Evolutionary conservation across 495 filamentous ascomycete genomes (phyloP), one percentile per base, ranked within the genome.

Genomic region (Penicillium cosmopolitanum): DNA sequence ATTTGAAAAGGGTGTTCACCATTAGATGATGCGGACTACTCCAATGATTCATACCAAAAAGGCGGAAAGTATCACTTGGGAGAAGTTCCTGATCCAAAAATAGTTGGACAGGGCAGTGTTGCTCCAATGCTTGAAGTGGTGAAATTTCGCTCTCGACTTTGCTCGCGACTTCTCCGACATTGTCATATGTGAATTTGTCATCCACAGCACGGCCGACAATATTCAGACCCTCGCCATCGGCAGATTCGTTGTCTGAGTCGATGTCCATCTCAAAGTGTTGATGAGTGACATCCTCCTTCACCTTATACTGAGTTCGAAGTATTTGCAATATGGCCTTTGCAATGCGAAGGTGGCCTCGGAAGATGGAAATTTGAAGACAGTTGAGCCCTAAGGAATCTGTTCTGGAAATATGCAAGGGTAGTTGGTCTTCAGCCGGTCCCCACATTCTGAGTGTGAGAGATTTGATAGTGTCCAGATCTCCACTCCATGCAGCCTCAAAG

Each of bases 401-500:
- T 2, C 85, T 77, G 0, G 88, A 82, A 44, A 94, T 83, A 62
- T 85, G 77, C 6, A 91, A 75, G 0, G 89, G 87, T 1, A 71
- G 59, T 40, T 84, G 71, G 31, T 80, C 68, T 28, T 71, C 60
- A 9, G 66, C 50, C 2, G 61, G 55, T 9, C 75, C 71, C 76
- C 82, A 80, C 35, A 68, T 60, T 53, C 65, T 62, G 57, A 84
- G 61, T n/a, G 84, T 83, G 28, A 85, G 71, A 7, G 46, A 43
- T 47, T 80, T 78, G 40, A 84, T 73, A 4, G 74, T 85, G 0
- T 80, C 74, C 1, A 87, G 43, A 63, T 93, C 84, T 4, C 87
- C 87, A n/a, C 53, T 57, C 86, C 87, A 92, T 1, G 84, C 85
- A 10, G 89, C 88, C 66, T 91, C 82, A 55, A 89, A 91, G 60